Conservation (phyloP, 768 basidiomycete species). For the Hericium alpestre region DNA sequence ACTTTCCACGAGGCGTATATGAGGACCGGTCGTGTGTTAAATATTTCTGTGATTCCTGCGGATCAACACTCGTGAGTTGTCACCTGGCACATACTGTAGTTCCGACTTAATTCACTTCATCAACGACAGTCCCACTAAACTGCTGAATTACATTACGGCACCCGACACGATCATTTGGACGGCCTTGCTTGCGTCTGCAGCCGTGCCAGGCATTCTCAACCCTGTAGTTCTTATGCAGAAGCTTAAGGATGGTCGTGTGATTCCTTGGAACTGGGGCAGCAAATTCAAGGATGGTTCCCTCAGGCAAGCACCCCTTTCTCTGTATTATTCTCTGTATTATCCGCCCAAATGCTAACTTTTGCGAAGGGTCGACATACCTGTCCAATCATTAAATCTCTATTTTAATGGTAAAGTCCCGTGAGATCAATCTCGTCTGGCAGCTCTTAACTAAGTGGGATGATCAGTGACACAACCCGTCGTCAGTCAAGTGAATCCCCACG, state of each 20-base stretch:
- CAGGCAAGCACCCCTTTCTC: constrained; percentile 34
- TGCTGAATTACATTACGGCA: constrained; percentile 93
- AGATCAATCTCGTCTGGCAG: background rate
- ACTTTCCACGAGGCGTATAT: constrained; percentile 94
- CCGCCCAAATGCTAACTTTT: background rate
- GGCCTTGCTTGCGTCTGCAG: constrained; percentile 77
- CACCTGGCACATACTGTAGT: background rate
- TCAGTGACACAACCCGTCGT: constrained; percentile 88
- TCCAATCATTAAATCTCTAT: constrained; percentile 79
- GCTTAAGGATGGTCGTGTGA: constrained; percentile 61
- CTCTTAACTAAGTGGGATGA: background rate
- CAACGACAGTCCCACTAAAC: constrained; percentile 71
- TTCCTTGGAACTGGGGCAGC: constrained; percentile 93
- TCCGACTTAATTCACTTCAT: constrained; percentile 2
- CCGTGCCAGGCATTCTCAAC: constrained; percentile 91
- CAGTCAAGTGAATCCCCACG: constrained; percentile 86
- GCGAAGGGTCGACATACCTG: constrained; percentile 83
- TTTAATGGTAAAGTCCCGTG: constrained; percentile 53
- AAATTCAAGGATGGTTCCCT: constrained; percentile 90
- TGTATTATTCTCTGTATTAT: too few relatives aligned
- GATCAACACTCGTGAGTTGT: constrained; percentile 68
- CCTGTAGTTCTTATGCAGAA: constrained; percentile 96
- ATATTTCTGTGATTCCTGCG: constrained; percentile 86
- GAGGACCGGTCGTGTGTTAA: constrained; percentile 85
- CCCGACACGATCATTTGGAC: constrained; percentile 85